Evolutionary conservation across 2,329 filamentous ascomycete genomes (phyloP).

Genomic region (Trichoderma koningii): DNA sequence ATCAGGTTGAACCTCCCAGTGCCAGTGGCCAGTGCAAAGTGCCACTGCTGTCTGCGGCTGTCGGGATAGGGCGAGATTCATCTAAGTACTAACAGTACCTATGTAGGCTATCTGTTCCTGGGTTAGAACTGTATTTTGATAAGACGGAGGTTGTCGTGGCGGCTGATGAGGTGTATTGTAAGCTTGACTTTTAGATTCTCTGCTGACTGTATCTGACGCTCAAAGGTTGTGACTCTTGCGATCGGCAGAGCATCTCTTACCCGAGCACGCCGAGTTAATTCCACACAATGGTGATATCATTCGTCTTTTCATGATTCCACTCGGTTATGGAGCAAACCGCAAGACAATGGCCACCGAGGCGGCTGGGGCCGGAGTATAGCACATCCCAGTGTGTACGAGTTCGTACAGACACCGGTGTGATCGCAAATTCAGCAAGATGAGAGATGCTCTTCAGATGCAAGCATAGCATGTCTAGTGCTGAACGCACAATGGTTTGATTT

Average conservation of each 20-base stretch:
- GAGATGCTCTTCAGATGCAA: neutral
- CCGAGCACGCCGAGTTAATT: neutral
- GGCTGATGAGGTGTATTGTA: constrained; percentile 5
- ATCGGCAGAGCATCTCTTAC: neutral
- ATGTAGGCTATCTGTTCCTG: constrained; percentile 2
- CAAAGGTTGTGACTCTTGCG: neutral
- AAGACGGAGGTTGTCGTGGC: neutral
- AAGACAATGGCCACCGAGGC: neutral
- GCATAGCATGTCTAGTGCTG: constrained; percentile 27
- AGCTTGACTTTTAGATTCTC: neutral
- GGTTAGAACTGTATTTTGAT: neutral
- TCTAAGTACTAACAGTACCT: too few species aligned
- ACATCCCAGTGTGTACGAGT: neutral
- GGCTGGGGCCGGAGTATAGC: neutral
- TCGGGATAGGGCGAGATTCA: neutral
- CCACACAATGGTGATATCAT: neutral
- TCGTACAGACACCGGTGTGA: neutral
- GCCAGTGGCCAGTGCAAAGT: too few species aligned
- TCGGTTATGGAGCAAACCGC: neutral
- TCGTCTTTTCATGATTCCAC: neutral
- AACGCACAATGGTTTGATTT: constrained; percentile 40
- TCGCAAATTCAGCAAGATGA: neutral
- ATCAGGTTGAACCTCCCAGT: neutral
- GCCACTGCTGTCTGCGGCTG: neutral
- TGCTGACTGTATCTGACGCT: neutral